These are phyloP conservation scores for Dioszegia crocea DNA, from an alignment of 768 basidiomycete species.

Conservation along the genomic window DNA sequence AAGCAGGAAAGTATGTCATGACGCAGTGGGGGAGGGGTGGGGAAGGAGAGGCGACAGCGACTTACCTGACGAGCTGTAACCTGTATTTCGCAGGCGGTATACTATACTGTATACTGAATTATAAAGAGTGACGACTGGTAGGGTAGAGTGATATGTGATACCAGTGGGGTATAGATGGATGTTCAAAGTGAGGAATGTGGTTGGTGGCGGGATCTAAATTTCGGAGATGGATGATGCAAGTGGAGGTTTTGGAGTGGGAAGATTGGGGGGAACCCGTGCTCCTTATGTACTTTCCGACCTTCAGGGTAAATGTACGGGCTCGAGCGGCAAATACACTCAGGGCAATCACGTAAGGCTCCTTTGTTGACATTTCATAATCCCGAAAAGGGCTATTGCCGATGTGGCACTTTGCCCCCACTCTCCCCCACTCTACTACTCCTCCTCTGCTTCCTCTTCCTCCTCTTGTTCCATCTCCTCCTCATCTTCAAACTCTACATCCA, in stretches of 20 bases:
- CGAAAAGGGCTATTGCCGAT: not conserved
- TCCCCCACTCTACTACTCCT: too few species aligned
- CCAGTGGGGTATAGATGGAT: too few species aligned
- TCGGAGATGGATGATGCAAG: not conserved
- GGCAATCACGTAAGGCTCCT: not conserved
- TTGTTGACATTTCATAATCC: slow-evolving; percentile 2
- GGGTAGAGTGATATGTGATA: too few species aligned
- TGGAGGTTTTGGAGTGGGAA: not conserved
- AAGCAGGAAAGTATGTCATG: not conserved
- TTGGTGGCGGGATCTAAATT: slow-evolving; percentile 6
- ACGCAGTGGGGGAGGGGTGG: not conserved
- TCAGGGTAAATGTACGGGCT: not conserved
- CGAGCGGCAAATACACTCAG: not conserved
- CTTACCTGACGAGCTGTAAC: not conserved
- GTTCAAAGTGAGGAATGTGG: not conserved
- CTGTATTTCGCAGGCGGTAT: too few species aligned
- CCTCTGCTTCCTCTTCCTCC: slow-evolving; percentile 22
- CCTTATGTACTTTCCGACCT: not conserved
- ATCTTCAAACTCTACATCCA: slow-evolving; percentile 28
- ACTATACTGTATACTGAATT: too few species aligned
- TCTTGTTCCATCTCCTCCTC: slow-evolving; percentile 26
- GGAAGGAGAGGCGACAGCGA: not conserved
- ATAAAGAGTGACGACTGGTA: too few species aligned
- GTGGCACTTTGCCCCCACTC: slow-evolving; percentile 14
- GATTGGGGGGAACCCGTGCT: not conserved